Evolutionary conservation across 805 yeast genomes (phyloP), one percentile per base, ranked within the genome.

Genomic region (Priceomyces medius): DNA sequence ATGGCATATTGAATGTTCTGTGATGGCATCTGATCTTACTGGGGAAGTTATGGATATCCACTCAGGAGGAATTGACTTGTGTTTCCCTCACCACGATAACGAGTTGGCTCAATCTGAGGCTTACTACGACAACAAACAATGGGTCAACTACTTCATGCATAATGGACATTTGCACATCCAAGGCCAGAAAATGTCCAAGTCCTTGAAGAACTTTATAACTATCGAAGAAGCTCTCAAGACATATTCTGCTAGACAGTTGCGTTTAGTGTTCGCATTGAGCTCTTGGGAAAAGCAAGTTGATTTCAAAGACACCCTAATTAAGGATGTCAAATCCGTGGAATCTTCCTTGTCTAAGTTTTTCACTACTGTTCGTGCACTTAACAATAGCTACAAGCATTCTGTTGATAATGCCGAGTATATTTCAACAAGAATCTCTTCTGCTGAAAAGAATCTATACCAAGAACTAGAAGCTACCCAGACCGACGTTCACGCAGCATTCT

Each of bases 1-100:
- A 3, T 93, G 99, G 99, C 99, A 93, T 63, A 93, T 93, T 62
- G 99, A 93, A 68, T 93, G 99, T 76, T 89, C 97, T 7, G 99
- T 93, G 16, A 93, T 93, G 99, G 98, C 98, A 1, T 77, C 89
- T 39, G 95, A 89, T 51, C 76, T 90, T 35, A 75, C 86, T 28
- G 98, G 98, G 3, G 65, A 77, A 16, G 74, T 75, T 44, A 85
- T 93, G 76, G 99, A 93, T 64, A 88, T 93, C 51, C 99, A 93
- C 61, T 83, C 96, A 13, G 99, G 99, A 44, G 99, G 99, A 50
- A 81, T 93, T 41, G 99, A 93, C 68, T 76, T 93, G 56, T 97
- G 98, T 16, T 93, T 93, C 72, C 99, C 99, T 2, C 99, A 93
- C 63, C 99, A 93, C 66, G 99, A 93, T 64, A 93, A 93, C 58